phyloP scores from a whole-genome alignment of 106 monocot genomes.

The Phalaenopsis equestris region DNA sequence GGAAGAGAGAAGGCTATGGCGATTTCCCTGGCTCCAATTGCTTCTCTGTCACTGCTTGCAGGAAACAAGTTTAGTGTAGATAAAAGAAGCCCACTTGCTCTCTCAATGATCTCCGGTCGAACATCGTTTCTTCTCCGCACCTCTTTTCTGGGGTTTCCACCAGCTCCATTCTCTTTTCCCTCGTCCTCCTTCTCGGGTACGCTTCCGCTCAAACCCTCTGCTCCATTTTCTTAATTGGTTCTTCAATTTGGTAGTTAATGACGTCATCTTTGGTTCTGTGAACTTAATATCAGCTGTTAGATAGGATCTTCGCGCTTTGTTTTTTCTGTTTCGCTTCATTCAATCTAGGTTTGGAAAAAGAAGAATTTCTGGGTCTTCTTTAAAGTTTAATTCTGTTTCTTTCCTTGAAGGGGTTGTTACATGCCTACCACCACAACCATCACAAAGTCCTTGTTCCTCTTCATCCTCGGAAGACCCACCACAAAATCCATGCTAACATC shows the following conservation, averaged over 20 bases:
- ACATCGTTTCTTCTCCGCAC: conserved; percentile 7
- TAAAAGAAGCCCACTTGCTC: conserved; percentile 10
- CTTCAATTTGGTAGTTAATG: neutral
- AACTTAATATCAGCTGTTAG: neutral
- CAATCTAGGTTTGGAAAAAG: neutral
- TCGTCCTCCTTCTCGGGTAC: conserved; percentile 34
- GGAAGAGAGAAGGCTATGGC: neutral
- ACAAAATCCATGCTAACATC: too few relatives aligned
- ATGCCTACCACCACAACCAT: too few relatives aligned
- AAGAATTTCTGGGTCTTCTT: too few relatives aligned
- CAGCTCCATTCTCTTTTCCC: neutral
- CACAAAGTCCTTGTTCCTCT: too few relatives aligned
- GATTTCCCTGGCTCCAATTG: conserved; percentile 8
- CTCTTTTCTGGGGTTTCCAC: conserved; percentile 15
- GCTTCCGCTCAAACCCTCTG: neutral
- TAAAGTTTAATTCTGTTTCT: too few relatives aligned
- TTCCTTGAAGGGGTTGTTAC: too few relatives aligned
- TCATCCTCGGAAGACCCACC: too few relatives aligned
- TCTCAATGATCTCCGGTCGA: conserved; percentile 1
- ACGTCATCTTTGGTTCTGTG: neutral
- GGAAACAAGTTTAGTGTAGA: neutral
- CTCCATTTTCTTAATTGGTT: neutral
- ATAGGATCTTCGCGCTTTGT: neutral
- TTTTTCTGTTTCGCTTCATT: neutral
- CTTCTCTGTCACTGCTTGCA: conserved; percentile 12